Conservation (phyloP, 345 rosid genomes). For the Orychophragmus violaceus region DNA sequence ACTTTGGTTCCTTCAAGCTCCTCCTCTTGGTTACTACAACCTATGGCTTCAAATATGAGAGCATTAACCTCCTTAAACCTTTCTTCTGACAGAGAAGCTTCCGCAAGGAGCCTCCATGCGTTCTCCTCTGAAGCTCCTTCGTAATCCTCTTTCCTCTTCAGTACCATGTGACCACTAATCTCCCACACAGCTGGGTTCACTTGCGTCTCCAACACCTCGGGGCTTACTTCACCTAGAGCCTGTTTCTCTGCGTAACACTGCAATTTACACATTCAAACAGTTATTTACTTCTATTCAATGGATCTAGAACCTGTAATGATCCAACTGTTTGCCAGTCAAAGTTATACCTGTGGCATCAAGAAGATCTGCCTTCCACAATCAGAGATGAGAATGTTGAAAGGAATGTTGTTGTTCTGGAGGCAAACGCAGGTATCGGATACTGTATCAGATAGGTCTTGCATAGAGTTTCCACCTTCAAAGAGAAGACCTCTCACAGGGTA, state of each 20-base stretch:
- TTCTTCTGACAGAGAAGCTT: constrained; percentile 86
- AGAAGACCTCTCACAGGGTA: constrained; percentile 93
- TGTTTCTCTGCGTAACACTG: constrained; percentile 99
- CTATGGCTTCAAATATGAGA: constrained; percentile 67
- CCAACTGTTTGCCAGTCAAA: not conserved
- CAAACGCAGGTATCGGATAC: constrained; percentile 75
- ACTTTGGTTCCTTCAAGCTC: constrained; percentile 10
- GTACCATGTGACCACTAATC: constrained; percentile 93
- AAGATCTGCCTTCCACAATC: constrained; percentile 80
- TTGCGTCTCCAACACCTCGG: constrained; percentile 80
- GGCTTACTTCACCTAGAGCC: constrained; percentile 95
- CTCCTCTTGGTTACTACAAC: constrained; percentile 18
- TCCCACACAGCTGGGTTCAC: constrained; percentile 99
- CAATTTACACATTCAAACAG: not conserved
- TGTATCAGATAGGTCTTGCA: constrained; percentile 50
- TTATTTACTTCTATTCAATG: not conserved
- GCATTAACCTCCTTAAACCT: constrained; percentile 73
- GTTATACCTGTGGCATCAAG: constrained; percentile 80
- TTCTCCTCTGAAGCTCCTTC: constrained; percentile 90
- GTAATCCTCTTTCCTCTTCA: constrained; percentile 85
- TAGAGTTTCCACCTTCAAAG: constrained; percentile 66
- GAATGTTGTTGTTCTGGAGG: constrained; percentile 90
- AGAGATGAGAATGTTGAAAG: constrained; percentile 80
- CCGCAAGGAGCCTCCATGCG: constrained; percentile 91
- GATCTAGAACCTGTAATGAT: not conserved